phyloP scores from a whole-genome alignment of 179 eudicot genomes.

The Nepenthes alata region DNA sequence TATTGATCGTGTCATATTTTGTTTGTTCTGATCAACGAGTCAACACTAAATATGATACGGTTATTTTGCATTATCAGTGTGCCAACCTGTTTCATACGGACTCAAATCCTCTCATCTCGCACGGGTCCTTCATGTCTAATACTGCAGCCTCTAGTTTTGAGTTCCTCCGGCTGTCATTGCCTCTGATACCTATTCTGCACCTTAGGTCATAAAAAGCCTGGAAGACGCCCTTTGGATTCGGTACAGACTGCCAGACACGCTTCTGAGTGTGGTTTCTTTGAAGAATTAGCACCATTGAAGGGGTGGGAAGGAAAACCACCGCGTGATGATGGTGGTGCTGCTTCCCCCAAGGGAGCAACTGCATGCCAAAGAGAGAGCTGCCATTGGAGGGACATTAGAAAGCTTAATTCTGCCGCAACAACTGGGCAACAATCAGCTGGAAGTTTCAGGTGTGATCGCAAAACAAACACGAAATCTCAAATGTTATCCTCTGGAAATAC shows the following conservation, averaged over 20 bases:
- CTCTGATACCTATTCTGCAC: background rate
- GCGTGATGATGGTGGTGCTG: slow-evolving; percentile 28
- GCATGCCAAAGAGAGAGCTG: slow-evolving; percentile 17
- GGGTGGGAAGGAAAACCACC: slow-evolving; percentile 21
- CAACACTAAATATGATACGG: too few species aligned
- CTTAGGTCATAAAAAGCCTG: slow-evolving; percentile 5
- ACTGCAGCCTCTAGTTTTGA: background rate
- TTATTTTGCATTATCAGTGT: too few species aligned
- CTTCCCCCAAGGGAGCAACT: slow-evolving; percentile 13
- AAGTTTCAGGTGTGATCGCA: slow-evolving; percentile 18
- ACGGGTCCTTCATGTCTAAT: too few species aligned
- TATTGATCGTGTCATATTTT: too few species aligned
- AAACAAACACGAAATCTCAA: slow-evolving; percentile 17
- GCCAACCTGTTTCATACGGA: too few species aligned
- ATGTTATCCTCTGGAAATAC: slow-evolving; percentile 3
- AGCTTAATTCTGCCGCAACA: slow-evolving; percentile 5
- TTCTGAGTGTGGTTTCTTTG: slow-evolving; percentile 14
- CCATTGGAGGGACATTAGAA: slow-evolving; percentile 9
- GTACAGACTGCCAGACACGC: slow-evolving; percentile 13
- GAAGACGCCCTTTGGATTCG: slow-evolving; percentile 18
- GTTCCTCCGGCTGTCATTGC: background rate
- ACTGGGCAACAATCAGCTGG: slow-evolving; percentile 9
- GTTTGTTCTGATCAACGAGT: too few species aligned
- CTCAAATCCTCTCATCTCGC: too few species aligned
- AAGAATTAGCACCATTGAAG: slow-evolving; percentile 15